Conservation (phyloP, 2,329 filamentous ascomycete species). For the Orbilia ellipsospora region DNA sequence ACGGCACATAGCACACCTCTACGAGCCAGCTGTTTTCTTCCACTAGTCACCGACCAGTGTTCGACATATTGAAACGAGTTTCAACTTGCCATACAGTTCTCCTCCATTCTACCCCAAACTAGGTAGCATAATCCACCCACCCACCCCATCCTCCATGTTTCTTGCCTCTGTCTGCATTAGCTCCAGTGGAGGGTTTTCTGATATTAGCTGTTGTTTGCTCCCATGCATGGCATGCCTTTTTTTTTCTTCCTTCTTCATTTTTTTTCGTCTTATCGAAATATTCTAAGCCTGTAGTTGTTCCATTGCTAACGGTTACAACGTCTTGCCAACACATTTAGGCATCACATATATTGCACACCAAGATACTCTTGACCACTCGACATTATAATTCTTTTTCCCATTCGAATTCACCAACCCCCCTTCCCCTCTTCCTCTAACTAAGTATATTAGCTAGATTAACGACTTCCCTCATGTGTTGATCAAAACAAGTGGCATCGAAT, state of each 20-base stretch:
- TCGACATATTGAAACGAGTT: conserved; percentile 55
- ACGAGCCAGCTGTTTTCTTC: conserved; percentile 24
- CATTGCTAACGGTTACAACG: background rate
- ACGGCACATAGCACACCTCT: conserved; percentile 7
- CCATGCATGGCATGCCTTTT: background rate
- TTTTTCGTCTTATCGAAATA: conserved; percentile 3
- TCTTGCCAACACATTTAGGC: background rate
- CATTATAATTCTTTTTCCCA: too few species aligned
- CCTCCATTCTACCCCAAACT: conserved; percentile 15
- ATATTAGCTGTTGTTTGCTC: conserved; percentile 9
- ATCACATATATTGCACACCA: background rate
- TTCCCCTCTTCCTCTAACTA: background rate
- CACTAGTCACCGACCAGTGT: conserved; percentile 39
- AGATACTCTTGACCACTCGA: too few species aligned
- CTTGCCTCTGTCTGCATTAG: conserved; percentile 7
- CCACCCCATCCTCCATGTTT: conserved; percentile 13
- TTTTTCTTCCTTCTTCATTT: conserved; percentile 12
- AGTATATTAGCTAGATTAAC: conserved; percentile 6
- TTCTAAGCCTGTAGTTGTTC: too few species aligned
- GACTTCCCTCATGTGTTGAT: conserved; percentile 20
- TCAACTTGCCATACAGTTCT: conserved; percentile 41
- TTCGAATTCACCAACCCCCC: too few species aligned
- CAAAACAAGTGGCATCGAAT: background rate
- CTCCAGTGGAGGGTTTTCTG: conserved; percentile 14
- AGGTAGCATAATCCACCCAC: conserved; percentile 5